A percentile compares a stretch with the other conserved stretches of the same genome.
These are phyloP conservation scores for Fusarium incarnatum DNA, from an alignment of 2,329 filamentous ascomycete genomes.

Conservation along the genomic window DNA sequence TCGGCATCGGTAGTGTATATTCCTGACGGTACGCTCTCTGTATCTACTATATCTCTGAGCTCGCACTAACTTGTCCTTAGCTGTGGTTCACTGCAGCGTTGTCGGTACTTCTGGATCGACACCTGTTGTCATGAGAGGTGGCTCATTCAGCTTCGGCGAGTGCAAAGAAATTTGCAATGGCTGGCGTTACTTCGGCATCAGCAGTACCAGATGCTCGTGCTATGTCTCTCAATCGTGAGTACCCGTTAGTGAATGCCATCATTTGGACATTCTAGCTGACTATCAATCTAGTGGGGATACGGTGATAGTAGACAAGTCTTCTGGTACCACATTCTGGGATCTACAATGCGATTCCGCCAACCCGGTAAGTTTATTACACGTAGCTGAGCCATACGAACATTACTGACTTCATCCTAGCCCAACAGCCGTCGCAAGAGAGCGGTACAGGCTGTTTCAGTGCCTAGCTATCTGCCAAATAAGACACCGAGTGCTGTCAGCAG, in stretches of 20 bases:
- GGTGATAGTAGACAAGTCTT: neutral
- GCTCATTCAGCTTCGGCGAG: neutral
- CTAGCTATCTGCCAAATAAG: neutral
- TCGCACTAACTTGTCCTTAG: accelerated
- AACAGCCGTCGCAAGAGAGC: neutral
- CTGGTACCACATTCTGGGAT: neutral
- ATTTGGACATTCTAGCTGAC: neutral
- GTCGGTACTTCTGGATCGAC: neutral
- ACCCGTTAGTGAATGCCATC: accelerated
- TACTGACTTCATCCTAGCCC: neutral
- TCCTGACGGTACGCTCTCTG: neutral
- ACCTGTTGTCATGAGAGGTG: neutral
- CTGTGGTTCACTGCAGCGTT: neutral
- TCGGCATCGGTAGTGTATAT: neutral
- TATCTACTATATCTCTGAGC: accelerated
- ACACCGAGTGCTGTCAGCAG: neutral
- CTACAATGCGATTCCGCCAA: neutral
- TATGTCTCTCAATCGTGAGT: neutral
- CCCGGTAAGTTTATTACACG: too few species aligned
- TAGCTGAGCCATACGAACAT: accelerated
- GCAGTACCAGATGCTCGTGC: neutral
- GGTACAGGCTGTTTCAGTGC: neutral
- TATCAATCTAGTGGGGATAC: neutral
- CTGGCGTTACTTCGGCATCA: neutral
- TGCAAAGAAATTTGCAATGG: neutral